These are phyloP conservation scores for Dendrocalamus latiflorus DNA, from an alignment of 202 grass and related monocot genomes.

Conservation along the genomic window DNA sequence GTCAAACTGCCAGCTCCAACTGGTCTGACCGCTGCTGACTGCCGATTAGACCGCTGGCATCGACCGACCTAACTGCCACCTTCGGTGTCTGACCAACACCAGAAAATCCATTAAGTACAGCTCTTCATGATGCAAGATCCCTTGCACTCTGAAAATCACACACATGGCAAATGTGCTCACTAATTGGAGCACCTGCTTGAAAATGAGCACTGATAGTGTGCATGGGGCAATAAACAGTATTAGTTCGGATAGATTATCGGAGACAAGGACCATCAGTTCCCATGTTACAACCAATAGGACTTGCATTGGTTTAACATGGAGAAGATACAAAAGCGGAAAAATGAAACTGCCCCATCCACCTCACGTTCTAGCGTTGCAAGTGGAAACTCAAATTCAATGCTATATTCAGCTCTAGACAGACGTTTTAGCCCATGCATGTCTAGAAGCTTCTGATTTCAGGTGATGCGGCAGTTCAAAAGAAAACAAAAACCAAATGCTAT, in stretches of 20 bases:
- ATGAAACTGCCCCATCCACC: neutral
- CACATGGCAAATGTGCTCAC: slow-evolving; percentile 22
- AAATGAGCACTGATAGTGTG: neutral
- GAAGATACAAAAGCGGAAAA: slow-evolving; percentile 8
- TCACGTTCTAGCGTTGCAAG: neutral
- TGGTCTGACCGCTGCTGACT: too few species aligned
- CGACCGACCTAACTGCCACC: too few species aligned
- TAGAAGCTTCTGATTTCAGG: slow-evolving; percentile 10
- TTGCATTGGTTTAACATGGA: neutral
- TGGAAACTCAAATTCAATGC: neutral
- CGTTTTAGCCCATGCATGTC: neutral
- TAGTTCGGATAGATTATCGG: slow-evolving; percentile 15
- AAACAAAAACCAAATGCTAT: neutral
- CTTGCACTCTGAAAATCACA: neutral
- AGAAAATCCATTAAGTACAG: neutral
- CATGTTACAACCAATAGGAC: neutral
- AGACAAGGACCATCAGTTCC: neutral
- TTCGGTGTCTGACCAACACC: neutral
- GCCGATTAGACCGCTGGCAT: too few species aligned
- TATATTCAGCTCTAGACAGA: neutral
- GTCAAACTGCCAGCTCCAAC: too few species aligned
- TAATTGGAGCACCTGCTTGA: neutral
- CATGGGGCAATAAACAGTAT: neutral
- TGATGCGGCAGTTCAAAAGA: neutral
- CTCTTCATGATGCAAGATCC: neutral